Base-by-base conservation (phyloP, 805 yeast genomes). In the Starmerella apicola region DNA sequence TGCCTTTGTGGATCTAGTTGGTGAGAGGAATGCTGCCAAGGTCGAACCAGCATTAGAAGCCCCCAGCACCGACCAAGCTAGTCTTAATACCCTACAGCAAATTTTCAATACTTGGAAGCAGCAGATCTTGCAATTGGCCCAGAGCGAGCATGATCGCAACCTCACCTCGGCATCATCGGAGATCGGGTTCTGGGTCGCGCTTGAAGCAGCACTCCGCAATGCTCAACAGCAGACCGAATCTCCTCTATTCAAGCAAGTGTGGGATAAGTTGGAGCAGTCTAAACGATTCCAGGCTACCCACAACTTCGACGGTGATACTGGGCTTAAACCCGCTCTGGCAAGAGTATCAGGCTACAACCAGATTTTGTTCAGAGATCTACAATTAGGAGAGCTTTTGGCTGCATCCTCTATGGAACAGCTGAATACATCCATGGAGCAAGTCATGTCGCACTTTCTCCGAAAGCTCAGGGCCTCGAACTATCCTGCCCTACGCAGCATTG, bases 231-330 rank as follows among this genome's bases (percentile, higher is more conserved):
- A 84, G 53, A 7, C 13, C 4, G 57, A 65, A 3, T 62, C 72
- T 1, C 65, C 67, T 0, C 76, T 72, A 26, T 71, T 83, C 1
- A 61, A 58, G 17, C 55, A 70, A 7, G 74, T 91, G 0, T 58
- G 84, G 12, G 72, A 70, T 1, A 62, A 81, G 0, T 63, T 86
- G 40, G 71, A 72, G 43, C 61, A 68, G 13, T 84, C 85, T 2
- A 85, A 81, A 49, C 65, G 96, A 46, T 81, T 77, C 53, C 93
- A 81, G 54, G 77, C 83, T 1, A 77, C 86, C 0, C 71, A 74
- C n/a, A 68, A 79, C 26, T 78, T 81, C 51, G 62, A 71, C 25
- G 72, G 83, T 5, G 93, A 82, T 51, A 74, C 80, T 2, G 82
- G 83, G 0, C 58, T 88, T 17, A 47, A 52, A n/a, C 76, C 72